A percentile compares a stretch with the other conserved stretches of the same genome.
phyloP scores from a whole-genome alignment of 2,329 filamentous ascomycete genomes.

The Oidium heveae region DNA sequence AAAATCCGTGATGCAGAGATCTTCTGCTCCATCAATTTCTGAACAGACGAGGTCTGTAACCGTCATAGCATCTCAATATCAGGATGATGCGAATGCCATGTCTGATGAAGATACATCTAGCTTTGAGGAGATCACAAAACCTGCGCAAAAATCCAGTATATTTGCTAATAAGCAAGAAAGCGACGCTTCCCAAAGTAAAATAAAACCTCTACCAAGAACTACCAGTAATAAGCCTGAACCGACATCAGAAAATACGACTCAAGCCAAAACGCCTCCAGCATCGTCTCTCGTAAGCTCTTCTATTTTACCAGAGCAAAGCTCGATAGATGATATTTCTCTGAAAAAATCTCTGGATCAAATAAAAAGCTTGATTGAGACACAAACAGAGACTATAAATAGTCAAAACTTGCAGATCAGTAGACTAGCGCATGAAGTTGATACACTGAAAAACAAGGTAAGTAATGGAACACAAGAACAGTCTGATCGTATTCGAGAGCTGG shows the following conservation, averaged over 20 bases:
- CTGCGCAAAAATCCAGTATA: conserved; percentile 30
- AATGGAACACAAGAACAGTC: conserved; percentile 31
- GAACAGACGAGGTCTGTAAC: conserved; percentile 77
- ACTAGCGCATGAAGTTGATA: conserved; percentile 50
- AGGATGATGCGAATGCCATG: conserved; percentile 41
- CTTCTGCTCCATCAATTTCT: conserved; percentile 42
- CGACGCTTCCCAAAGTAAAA: conserved; percentile 21
- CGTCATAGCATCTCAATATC: conserved; percentile 63
- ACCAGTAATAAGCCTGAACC: conserved; percentile 13
- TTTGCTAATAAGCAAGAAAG: conserved; percentile 16
- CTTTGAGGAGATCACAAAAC: conserved; percentile 69
- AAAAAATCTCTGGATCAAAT: conserved; percentile 50
- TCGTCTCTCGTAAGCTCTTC: neutral
- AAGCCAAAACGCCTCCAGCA: neutral
- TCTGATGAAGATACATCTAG: conserved; percentile 40
- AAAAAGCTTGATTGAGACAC: conserved; percentile 49
- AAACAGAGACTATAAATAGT: conserved; percentile 51
- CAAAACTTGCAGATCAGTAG: conserved; percentile 52
- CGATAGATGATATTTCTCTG: conserved; percentile 20
- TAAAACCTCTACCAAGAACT: conserved; percentile 11
- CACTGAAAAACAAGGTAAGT: conserved; percentile 54
- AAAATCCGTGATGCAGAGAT: conserved; percentile 21
- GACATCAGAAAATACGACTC: conserved; percentile 6
- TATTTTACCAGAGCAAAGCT: conserved; percentile 4
- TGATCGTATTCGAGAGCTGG: conserved; percentile 40